These are phyloP conservation scores for Lathyrus oleraceus DNA, from an alignment of 306 rosid species.

Conservation along the genomic window DNA sequence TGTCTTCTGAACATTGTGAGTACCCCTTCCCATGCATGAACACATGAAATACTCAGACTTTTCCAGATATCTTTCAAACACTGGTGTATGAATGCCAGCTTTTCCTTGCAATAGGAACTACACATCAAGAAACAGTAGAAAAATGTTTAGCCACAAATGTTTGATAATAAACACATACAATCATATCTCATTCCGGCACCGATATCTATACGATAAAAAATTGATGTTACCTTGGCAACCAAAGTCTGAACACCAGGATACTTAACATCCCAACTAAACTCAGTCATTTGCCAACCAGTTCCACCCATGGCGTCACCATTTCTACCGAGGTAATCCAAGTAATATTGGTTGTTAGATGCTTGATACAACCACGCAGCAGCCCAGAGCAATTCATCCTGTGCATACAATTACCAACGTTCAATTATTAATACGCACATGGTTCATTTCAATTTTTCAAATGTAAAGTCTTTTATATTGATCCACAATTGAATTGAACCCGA, in stretches of 20 bases:
- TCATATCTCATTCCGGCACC: too few species aligned
- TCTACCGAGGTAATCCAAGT: slow-evolving; percentile 77
- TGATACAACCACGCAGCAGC: slow-evolving; percentile 98
- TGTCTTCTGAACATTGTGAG: slow-evolving; percentile 67
- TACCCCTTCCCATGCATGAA: slow-evolving; percentile 72
- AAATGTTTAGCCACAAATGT: neutral
- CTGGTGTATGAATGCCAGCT: slow-evolving; percentile 65
- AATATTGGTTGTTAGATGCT: slow-evolving; percentile 72
- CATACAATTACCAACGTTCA: slow-evolving; percentile 14
- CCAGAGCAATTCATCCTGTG: slow-evolving; percentile 92
- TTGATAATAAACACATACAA: neutral
- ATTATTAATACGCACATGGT: slow-evolving; percentile 1
- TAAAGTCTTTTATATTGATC: neutral
- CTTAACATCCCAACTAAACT: slow-evolving; percentile 94
- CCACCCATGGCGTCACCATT: slow-evolving; percentile 91
- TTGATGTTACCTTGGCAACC: slow-evolving; percentile 69
- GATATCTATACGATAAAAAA: neutral
- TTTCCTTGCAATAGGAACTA: slow-evolving; percentile 90
- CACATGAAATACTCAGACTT: slow-evolving; percentile 90
- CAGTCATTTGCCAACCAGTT: slow-evolving; percentile 91
- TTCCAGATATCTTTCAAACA: slow-evolving; percentile 61
- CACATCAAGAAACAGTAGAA: slow-evolving; percentile 11
- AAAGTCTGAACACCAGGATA: slow-evolving; percentile 88
- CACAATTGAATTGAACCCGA: neutral
- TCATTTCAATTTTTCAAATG: neutral